phyloP scores from a whole-genome alignment of 1,284 basidiomycete genomes.

The Cryptococcus deneoformans region DNA sequence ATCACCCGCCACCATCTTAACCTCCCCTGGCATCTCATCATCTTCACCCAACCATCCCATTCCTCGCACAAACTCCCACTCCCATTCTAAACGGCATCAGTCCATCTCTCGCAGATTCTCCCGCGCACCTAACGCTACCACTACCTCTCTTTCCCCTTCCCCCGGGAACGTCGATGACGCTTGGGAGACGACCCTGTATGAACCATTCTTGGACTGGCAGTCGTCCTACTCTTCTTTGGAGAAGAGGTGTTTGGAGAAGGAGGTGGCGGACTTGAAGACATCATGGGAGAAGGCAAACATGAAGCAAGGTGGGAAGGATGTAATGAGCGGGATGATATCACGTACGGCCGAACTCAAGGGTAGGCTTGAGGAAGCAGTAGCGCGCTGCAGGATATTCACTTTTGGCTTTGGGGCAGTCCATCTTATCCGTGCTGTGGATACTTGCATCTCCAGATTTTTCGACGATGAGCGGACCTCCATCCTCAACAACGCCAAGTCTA shows the following conservation, averaged over 20 bases:
- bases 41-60: constrained; percentile 5
- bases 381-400: constrained; percentile 72
- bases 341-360: constrained; percentile 67
- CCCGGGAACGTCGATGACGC: constrained; percentile 5
- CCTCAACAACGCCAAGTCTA: constrained; percentile 10
- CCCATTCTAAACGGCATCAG: constrained; percentile 1
- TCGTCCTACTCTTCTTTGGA: constrained; percentile 76
- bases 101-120: constrained; percentile 37
- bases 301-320: constrained; percentile 8
- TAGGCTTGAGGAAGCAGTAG: constrained; percentile 73
- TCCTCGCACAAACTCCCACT: constrained; percentile 5
- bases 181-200: constrained; percentile 87
- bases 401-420: constrained; percentile 78
- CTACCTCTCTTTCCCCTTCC: constrained; percentile 20
- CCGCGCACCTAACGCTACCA: constrained; percentile 10
- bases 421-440: constrained; percentile 69
- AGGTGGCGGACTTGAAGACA: constrained; percentile 52
- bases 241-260: constrained; percentile 61
- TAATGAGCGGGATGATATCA: constrained; percentile 62
- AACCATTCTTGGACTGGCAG: constrained; percentile 87
- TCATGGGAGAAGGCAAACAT: constrained; percentile 14
- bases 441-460: constrained; percentile 65
- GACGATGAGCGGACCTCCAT: constrained; percentile 55
- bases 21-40: constrained; percentile 4
- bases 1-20: not conserved